Base-by-base conservation (phyloP, 257 asterid species). In the Fraxinus anomala region DNA sequence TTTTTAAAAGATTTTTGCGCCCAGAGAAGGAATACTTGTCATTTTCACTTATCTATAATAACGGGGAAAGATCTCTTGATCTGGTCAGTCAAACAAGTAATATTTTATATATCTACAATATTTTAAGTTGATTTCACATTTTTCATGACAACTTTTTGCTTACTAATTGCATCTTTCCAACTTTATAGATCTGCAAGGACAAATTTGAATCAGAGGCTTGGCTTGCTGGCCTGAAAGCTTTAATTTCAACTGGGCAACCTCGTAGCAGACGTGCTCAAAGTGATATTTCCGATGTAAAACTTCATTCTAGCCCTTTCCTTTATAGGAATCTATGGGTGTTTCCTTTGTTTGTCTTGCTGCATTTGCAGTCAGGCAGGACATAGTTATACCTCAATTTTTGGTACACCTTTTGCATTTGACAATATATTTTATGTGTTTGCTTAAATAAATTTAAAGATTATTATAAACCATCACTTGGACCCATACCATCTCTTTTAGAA, bases 1-100 rank as follows among this genome's bases (percentile, higher is more conserved):
- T 95, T 44, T 95, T 95, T 82, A 90, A 77, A 91, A 89, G 99
- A 90, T 95, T 61, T 85, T 89, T 88, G 87, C 93, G 97, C 78
- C 99, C 99, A 37, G 99, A 95, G 78, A 95, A 95, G 91, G 99
- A 95, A 79, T 93, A 90, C 87, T 83, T 93, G 74, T 95, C 99
- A 33, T 95, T 95, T 82, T 95, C 99, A 14, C 93, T 95, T 73
- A 85, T 95, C 83, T 89, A 93, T 82, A 89, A 89, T 81, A 89
- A 88, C 81, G 98, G 97, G 0, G 99, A 95, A 44, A 89, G 99
- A 88, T 93, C 98, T 63, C 94, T 95, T 21, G 99, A 95, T 83
- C 87, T 95, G 96, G 99, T 95, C 30, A 83, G 99, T 87, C 19
- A 49, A 66, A 70, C 51, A 30, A 76, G 66, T 21, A 17, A 21